Evolutionary conservation across 441 rosid species (phyloP).

Genomic region (Eruca vesicaria): DNA sequence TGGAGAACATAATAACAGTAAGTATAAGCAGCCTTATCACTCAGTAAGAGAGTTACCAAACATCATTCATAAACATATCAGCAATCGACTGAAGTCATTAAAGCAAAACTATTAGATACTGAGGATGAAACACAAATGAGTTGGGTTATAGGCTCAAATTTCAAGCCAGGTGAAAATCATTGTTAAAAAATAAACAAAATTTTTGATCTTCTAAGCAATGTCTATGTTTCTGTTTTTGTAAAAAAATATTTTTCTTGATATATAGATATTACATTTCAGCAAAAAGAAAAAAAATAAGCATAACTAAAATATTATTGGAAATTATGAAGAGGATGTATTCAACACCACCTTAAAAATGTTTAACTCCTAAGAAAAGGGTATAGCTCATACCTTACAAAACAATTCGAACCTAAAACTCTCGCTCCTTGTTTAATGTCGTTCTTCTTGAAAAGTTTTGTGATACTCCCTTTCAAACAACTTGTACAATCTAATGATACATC

Average conservation of each 20-base stretch:
- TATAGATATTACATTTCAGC: background rate
- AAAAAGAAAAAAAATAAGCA: background rate
- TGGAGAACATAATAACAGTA: background rate
- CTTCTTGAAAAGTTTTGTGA: background rate
- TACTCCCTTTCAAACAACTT: background rate
- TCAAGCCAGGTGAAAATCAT: background rate
- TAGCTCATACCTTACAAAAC: background rate
- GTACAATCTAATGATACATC: background rate
- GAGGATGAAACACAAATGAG: background rate
- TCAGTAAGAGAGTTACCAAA: background rate
- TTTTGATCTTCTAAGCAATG: background rate
- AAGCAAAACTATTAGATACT: background rate
- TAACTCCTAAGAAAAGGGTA: background rate
- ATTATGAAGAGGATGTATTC: background rate
- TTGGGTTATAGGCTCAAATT: background rate
- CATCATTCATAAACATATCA: background rate
- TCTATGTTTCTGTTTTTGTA: background rate
- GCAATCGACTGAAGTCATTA: background rate
- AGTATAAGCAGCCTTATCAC: background rate
- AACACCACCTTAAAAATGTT: background rate
- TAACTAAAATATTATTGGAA: background rate
- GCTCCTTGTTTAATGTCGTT: background rate
- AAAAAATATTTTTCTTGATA: background rate
- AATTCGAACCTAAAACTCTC: background rate
- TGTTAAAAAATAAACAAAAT: background rate